A percentile compares a stretch with the other conserved stretches of the same genome.
These are phyloP conservation scores for Cladosporium sp. DNA, from an alignment of 2,329 filamentous ascomycete genomes.

Conservation along the genomic window DNA sequence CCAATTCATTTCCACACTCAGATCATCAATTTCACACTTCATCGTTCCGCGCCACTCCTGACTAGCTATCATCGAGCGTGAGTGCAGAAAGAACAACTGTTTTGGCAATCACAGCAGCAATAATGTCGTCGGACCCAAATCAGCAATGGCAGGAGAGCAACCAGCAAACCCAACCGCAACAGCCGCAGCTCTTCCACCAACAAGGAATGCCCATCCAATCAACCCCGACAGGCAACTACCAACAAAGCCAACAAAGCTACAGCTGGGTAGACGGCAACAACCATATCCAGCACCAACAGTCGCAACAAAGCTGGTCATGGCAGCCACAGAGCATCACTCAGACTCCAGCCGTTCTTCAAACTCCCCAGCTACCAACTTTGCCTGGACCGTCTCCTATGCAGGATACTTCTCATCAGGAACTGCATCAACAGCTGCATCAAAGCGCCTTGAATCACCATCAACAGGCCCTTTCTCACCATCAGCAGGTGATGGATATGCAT, in stretches of 20 bases:
- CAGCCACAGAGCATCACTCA: not conserved
- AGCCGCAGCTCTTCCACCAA: not conserved
- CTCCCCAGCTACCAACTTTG: not conserved
- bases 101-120: not conserved
- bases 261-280: conserved; percentile 2
- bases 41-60: no score
- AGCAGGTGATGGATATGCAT: conserved; percentile 5
- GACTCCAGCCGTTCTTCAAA: not conserved
- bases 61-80: no score
- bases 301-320: conserved; percentile 10
- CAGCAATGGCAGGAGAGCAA: conserved; percentile 6
- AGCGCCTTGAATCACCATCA: not conserved
- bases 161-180: not conserved
- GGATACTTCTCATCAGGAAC: not conserved
- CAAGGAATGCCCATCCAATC: not conserved
- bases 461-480: conserved; percentile 3
- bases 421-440: conserved; percentile 8
- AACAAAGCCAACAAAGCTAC: conserved; percentile 6
- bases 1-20: no score
- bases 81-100: no score
- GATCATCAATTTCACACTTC: no score
- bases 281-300: not conserved
- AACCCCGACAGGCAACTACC: not conserved
- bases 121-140: not conserved
- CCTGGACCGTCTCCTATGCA: not conserved